Evolutionary conservation across 768 basidiomycete genomes (phyloP), one percentile per base, ranked within the genome.

Genomic region (Kwoniella newhampshirensis): DNA sequence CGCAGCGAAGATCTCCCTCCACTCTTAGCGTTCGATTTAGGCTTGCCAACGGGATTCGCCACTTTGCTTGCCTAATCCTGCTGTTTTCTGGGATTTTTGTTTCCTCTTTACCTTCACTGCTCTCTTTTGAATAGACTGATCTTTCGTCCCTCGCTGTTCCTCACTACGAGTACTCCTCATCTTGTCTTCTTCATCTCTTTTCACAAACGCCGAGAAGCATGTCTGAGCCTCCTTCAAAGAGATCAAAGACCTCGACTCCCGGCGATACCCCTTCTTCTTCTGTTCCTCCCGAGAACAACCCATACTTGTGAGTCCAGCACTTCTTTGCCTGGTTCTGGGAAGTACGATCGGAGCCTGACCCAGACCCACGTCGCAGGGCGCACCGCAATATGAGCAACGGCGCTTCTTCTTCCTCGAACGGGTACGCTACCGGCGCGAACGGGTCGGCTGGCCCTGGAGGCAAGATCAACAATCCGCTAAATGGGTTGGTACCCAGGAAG

Each of bases 401-500:
- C 18, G 36, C 39, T 39, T 44, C 50, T 12, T 51, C 55, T 27
- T 61, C 51, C n/a, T 54, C 42, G 54, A 63, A 62, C 44, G 60
- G 63, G 37, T 53, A 47, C 35, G 45, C 55, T 5, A 60, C 45
- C 36, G 59, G 59, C 15, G 28, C 54, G 30, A 63, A 63, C 32
- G 67, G 67, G 12, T 35, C 51, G 11, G 39, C 42, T n/a, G 17
- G 26, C 42, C 4, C 20, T 30, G 49, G 49, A 6, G 20, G 58
- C 37, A 42, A 60, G 50, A 43, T 51, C 28, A 32, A 62, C 42
- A 69, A 86, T 49, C 88, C 89, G 11, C 75, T 92, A 1, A 85
- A 81, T 69, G 89, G 88, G 8, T 85, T 89, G 67, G 70, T 88
- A 43, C 85, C 88, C 0, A 80, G 90, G 51, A 83, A 81, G 63